Percentiles rank a stretch among this genome's conserved stretches.
Conservation (phyloP, 75 land plant genomes). For the Chamaecyparis obtusa region DNA sequence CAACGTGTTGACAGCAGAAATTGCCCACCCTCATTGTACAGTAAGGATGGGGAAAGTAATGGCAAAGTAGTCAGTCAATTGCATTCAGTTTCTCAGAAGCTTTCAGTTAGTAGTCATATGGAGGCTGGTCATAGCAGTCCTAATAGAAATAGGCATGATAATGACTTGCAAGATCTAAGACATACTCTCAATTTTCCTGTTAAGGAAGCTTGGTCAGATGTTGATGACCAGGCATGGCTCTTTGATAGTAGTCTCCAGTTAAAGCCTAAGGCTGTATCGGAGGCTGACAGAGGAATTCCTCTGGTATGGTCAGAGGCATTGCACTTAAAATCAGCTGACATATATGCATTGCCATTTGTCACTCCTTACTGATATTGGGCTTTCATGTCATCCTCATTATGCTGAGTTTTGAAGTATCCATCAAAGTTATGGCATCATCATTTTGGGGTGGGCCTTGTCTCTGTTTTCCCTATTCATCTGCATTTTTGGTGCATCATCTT, state of each 20-base stretch:
- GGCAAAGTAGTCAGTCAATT: conserved; percentile 27
- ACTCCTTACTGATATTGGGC: conserved; percentile 52
- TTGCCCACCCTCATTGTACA: conserved; percentile 1
- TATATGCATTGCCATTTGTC: conserved; percentile 66
- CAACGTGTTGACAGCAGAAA: conserved; percentile 14
- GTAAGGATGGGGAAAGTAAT: conserved; percentile 29
- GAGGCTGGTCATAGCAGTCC: conserved; percentile 13
- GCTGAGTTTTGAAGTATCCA: conserved; percentile 11
- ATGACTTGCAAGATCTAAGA: conserved; percentile 40
- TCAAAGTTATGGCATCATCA: conserved; percentile 17
- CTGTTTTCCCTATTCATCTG: background rate
- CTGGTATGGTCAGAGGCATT: conserved; percentile 60
- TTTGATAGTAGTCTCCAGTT: conserved; percentile 18
- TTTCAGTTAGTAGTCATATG: conserved; percentile 6
- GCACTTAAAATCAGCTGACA: conserved; percentile 44
- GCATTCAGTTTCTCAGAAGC: conserved; percentile 9
- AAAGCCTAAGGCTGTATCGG: conserved; percentile 15
- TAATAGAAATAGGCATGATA: conserved; percentile 7
- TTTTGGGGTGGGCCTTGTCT: conserved; percentile 16
- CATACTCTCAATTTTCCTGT: conserved; percentile 43
- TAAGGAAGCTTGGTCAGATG: conserved; percentile 43
- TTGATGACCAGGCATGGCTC: conserved; percentile 61
- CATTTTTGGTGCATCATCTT: conserved; percentile 12
- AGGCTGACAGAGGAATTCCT: conserved; percentile 20
- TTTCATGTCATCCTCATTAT: background rate